A percentile compares a stretch with the other conserved stretches of the same genome.
Evolutionary conservation across 345 rosid genomes (phyloP).

Genomic region (Cardamine occulta): DNA sequence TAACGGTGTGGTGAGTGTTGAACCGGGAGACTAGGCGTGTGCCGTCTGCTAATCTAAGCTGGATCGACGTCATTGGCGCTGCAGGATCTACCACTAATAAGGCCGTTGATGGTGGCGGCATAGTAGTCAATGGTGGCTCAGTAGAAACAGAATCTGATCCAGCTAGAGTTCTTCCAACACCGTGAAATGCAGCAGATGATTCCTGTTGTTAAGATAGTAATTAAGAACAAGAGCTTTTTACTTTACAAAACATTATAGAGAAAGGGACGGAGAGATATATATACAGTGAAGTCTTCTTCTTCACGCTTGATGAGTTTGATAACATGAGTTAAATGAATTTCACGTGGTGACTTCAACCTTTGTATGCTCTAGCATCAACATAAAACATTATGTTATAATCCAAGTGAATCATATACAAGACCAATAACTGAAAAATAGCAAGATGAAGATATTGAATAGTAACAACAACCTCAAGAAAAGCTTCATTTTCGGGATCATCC

Average conservation of each 20-base stretch:
- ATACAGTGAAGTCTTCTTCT: constrained; percentile 61
- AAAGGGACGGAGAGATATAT: neutral
- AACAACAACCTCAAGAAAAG: constrained; percentile 66
- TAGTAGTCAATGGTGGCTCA: constrained; percentile 45
- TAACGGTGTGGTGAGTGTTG: constrained; percentile 55
- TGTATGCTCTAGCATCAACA: constrained; percentile 50
- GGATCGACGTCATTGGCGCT: constrained; percentile 49
- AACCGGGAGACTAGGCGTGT: constrained; percentile 3
- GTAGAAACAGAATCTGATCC: constrained; percentile 33
- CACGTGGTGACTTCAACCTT: constrained; percentile 56
- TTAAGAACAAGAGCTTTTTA: neutral
- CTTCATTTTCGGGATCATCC: constrained; percentile 65
- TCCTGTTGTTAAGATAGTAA: constrained; percentile 44
- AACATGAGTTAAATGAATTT: too few relatives aligned
- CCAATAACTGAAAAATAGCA: neutral
- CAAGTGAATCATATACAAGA: neutral
- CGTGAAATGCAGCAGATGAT: constrained; percentile 52
- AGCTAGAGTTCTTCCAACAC: constrained; percentile 63
- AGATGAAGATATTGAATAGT: neutral
- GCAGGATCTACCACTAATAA: constrained; percentile 54
- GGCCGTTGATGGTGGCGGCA: constrained; percentile 50
- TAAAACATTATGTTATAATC: constrained; percentile 1
- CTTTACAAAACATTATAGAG: neutral
- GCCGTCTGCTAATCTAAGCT: constrained; percentile 64
- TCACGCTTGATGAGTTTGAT: constrained; percentile 48